phyloP scores from a whole-genome alignment of 768 basidiomycete species.

The Gloeostereum incarnatum region DNA sequence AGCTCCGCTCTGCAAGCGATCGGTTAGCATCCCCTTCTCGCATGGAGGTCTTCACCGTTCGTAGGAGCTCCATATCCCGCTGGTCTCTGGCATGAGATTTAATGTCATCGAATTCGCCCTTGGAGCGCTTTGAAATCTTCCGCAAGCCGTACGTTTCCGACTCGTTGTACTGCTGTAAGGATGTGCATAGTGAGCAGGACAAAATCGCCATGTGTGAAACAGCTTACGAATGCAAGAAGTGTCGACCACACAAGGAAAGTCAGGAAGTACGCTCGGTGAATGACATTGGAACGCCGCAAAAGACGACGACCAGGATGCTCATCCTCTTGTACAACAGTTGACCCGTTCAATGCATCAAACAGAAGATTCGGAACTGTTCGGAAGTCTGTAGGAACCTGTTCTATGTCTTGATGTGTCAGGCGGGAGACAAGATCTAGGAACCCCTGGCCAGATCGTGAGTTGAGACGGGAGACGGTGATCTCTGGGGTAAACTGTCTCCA shows the following conservation, averaged over 20 bases:
- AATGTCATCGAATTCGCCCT: slow-evolving; percentile 1
- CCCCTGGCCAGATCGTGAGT: slow-evolving; percentile 8
- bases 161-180: slow-evolving; percentile 8
- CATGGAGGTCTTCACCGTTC: background rate
- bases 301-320: slow-evolving; percentile 2
- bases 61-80: background rate
- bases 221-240: slow-evolving; percentile 10
- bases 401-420: slow-evolving; percentile 7
- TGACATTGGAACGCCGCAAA: slow-evolving; percentile 1
- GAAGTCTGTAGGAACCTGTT: slow-evolving; percentile 7
- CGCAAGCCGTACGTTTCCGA: slow-evolving; percentile 8
- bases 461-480: slow-evolving; percentile 9
- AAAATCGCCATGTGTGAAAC: background rate
- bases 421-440: slow-evolving; percentile 8
- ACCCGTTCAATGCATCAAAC: slow-evolving; percentile 6
- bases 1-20: slow-evolving; percentile 4
- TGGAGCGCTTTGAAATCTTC: slow-evolving; percentile 1
- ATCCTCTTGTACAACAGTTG: background rate
- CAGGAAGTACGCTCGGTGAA: slow-evolving; percentile 6
- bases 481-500: slow-evolving; percentile 6
- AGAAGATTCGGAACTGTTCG: slow-evolving; percentile 6
- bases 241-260: slow-evolving; percentile 11
- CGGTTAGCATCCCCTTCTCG: slow-evolving; percentile 6
- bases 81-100: background rate
- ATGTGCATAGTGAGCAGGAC: background rate